Base-by-base conservation (phyloP, 2,329 filamentous ascomycete genomes). In the Aspergillus sergii region DNA sequence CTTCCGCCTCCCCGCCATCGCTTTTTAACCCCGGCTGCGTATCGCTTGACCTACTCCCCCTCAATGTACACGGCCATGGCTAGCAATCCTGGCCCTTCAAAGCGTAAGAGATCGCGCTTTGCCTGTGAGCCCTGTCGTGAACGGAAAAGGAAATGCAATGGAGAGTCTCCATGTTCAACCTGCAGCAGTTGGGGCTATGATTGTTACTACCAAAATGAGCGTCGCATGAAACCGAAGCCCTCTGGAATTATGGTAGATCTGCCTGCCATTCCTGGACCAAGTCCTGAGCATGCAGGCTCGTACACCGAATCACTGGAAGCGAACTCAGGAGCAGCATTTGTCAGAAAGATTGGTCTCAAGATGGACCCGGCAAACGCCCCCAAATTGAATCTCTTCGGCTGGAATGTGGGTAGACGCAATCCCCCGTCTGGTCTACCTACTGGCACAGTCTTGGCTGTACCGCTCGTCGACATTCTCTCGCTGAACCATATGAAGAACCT, bases 261-360 rank as follows among this genome's bases (percentile, higher is more conserved):
- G 19, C 26, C 48, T 23, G 21, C 21, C 23, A 48, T 48, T 5
- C 23, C 26, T 26, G 21, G n/a, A 8, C 28, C 48, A 2, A 51
- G 48, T 34, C 26, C 48, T 30, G 48, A n/a, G 26, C 16, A 51
- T 32, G 28, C 48, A 1, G 28, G 48, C 19, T 51, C 48, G 5
- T 51, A 51, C 28, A 51, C 48, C 3, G 48, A 51, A 28, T 32
- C 48, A 19, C 19, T 86, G 12, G 83, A 86, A 61, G 84, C 84
- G 46, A 87, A 87, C 65, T 86, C 84, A 0, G 83, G 83, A 0
- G 81, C 85, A 0, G 83, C 83, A 0, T 87, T 87, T 66, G 79
- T 85, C 3, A 74, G 83, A 48, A 78, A 80, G n/a, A 72, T 87
- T 43, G 84, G 81, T 0, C 76, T 85, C 48, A 79, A 81, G 46